phyloP scores from a whole-genome alignment of 1,284 basidiomycete species.

The Cerioporus squamosus region DNA sequence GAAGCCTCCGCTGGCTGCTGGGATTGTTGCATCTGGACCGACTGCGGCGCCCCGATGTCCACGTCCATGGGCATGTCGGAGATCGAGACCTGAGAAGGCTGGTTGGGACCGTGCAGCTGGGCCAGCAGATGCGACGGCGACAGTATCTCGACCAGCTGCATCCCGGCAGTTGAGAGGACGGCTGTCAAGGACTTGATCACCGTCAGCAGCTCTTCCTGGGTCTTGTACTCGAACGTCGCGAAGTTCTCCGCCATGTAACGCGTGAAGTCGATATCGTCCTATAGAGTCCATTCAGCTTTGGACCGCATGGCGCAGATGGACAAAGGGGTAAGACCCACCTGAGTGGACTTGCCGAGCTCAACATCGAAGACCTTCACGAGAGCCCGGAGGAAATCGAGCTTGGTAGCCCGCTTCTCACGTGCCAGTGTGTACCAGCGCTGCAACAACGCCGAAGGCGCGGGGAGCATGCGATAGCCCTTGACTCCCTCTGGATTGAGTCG shows the following conservation, averaged over 20 bases:
- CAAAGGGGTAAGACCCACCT: conserved; percentile 39
- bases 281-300: conserved; percentile 1
- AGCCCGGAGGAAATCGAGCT: conserved; percentile 87
- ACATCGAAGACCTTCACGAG: conserved; percentile 83
- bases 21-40: neutral
- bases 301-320: neutral
- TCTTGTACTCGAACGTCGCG: conserved; percentile 90
- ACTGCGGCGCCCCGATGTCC: neutral
- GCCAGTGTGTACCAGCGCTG: conserved; percentile 92
- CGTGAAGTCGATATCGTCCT: conserved; percentile 83
- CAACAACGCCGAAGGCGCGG: conserved; percentile 72
- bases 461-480: conserved; percentile 62
- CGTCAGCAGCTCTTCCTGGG: conserved; percentile 89
- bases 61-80: conserved; percentile 14
- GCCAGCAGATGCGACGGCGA: conserved; percentile 72
- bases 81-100: neutral
- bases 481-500: conserved; percentile 51
- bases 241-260: conserved; percentile 97
- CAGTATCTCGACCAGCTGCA: conserved; percentile 73
- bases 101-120: conserved; percentile 51
- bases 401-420: conserved; percentile 83
- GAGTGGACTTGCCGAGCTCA: conserved; percentile 50
- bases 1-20: neutral
- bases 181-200: conserved; percentile 84
- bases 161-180: conserved; percentile 84